Evolutionary conservation across 345 rosid genomes (phyloP).

Genomic region (Linum usitatissimum): DNA sequence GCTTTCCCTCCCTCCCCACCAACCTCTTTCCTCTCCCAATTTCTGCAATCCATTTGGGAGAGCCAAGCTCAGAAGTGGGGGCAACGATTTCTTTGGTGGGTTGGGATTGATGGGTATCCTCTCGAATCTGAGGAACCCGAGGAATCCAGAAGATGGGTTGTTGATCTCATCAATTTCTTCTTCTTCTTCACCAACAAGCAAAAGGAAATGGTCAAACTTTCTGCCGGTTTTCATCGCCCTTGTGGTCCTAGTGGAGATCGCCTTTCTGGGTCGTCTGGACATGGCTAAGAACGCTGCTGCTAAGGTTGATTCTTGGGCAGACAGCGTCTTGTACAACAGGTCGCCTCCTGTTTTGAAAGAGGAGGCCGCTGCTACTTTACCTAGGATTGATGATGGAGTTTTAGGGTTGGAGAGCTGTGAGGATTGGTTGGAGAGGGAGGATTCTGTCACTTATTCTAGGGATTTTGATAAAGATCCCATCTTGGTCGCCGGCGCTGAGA

Average conservation of each 20-base stretch:
- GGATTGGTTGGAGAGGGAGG: constrained; percentile 69
- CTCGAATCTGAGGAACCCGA: constrained; percentile 51
- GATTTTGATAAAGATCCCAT: constrained; percentile 70
- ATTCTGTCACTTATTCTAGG: constrained; percentile 50
- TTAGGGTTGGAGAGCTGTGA: constrained; percentile 41
- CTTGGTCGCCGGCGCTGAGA: constrained; percentile 43
- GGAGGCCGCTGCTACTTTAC: not conserved
- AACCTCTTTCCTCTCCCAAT: no score
- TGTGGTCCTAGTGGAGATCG: constrained; percentile 64
- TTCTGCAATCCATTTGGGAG: no score
- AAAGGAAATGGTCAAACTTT: constrained; percentile 48
- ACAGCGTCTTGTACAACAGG: constrained; percentile 30
- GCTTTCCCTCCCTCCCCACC: no score
- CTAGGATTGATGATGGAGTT: constrained; percentile 9
- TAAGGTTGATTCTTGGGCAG: constrained; percentile 63
- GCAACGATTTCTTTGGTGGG: not conserved
- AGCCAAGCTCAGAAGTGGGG: no score
- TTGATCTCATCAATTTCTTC: constrained; percentile 19
- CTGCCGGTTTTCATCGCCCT: constrained; percentile 59
- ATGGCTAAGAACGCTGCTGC: constrained; percentile 44
- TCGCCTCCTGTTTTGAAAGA: constrained; percentile 14
- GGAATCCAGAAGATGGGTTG: constrained; percentile 16
- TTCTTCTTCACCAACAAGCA: constrained; percentile 13
- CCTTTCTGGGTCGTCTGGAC: constrained; percentile 74
- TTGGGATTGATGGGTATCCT: constrained; percentile 34